Conservation (phyloP, 1,139 yeast species). For the Komagataea norvegica region DNA sequence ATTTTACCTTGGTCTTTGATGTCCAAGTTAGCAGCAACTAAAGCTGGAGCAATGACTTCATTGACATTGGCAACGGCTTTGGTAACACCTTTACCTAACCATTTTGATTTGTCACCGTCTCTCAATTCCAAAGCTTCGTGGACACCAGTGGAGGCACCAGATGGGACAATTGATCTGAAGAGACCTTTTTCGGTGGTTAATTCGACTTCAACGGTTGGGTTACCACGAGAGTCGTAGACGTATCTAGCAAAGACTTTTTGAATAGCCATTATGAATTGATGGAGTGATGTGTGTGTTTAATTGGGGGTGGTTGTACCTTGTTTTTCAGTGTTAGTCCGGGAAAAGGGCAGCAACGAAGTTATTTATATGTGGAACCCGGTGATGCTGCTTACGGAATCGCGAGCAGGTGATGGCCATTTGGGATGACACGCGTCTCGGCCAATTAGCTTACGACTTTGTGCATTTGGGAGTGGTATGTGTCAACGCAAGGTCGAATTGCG, state of each 20-base stretch:
- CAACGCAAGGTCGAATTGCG: too few relatives aligned
- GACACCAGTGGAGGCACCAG: slow-evolving; percentile 95
- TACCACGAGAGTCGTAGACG: slow-evolving; percentile 97
- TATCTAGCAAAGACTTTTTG: slow-evolving; percentile 77
- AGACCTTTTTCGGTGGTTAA: slow-evolving; percentile 78
- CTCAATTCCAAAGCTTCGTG: slow-evolving; percentile 95
- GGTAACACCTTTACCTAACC: slow-evolving; percentile 94
- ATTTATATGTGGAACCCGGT: slow-evolving; percentile 5
- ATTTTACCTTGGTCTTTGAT: slow-evolving; percentile 73
- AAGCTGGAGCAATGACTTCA: slow-evolving; percentile 83
- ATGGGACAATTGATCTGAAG: slow-evolving; percentile 92
- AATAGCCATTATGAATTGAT: slow-evolving; percentile 24
- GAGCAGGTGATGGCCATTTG: slow-evolving; percentile 1
- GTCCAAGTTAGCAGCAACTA: slow-evolving; percentile 66
- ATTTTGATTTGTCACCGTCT: slow-evolving; percentile 88
- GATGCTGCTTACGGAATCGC: not conserved
- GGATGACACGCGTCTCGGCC: not conserved
- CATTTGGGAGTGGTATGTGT: too few relatives aligned
- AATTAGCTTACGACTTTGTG: too few relatives aligned
- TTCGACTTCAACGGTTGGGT: slow-evolving; percentile 97
- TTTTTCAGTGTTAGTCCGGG: not conserved
- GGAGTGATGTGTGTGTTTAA: not conserved
- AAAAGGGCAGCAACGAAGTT: slow-evolving; percentile 1
- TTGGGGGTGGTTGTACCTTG: not conserved
- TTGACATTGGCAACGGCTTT: slow-evolving; percentile 93